Percentiles rank a stretch among this genome's conserved stretches.
These are phyloP conservation scores for Trypanosoma vivax DNA, from an alignment of 208 protist species.

Conservation along the genomic window DNA sequence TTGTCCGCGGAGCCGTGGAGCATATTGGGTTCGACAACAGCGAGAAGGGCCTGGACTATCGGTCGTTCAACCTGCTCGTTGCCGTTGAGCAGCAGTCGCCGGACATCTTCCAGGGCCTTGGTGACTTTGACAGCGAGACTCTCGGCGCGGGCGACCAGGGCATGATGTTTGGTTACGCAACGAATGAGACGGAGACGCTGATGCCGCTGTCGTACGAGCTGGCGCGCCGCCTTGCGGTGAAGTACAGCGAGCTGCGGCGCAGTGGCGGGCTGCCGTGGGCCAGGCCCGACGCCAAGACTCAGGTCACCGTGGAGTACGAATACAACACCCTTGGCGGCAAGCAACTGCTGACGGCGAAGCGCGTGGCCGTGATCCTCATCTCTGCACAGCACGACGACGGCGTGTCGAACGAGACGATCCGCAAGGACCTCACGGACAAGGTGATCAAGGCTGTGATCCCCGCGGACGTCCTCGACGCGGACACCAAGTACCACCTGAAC, in stretches of 20 bases:
- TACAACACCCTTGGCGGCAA: background rate
- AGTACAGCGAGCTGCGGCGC: background rate
- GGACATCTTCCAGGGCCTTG: background rate
- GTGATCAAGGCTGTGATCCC: background rate
- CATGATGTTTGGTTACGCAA: background rate
- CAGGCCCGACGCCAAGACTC: background rate
- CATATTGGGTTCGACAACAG: slow-evolving; percentile 74
- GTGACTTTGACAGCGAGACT: background rate
- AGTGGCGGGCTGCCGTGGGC: background rate
- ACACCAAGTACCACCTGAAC: background rate
- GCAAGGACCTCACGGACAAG: background rate
- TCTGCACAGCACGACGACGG: background rate
- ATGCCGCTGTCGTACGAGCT: background rate
- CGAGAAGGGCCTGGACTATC: background rate
- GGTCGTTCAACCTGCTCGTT: background rate
- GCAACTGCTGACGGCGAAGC: background rate
- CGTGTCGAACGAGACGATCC: background rate
- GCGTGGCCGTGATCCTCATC: background rate
- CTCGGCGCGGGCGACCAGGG: background rate
- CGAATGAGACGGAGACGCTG: background rate
- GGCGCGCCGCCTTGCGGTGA: background rate
- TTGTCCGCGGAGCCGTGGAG: slow-evolving; percentile 85
- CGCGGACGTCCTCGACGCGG: background rate
- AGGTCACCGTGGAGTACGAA: background rate
- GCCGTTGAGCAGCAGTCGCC: background rate